Conservation (phyloP, 805 yeast species). For the Diddensiella transvaalensis region DNA sequence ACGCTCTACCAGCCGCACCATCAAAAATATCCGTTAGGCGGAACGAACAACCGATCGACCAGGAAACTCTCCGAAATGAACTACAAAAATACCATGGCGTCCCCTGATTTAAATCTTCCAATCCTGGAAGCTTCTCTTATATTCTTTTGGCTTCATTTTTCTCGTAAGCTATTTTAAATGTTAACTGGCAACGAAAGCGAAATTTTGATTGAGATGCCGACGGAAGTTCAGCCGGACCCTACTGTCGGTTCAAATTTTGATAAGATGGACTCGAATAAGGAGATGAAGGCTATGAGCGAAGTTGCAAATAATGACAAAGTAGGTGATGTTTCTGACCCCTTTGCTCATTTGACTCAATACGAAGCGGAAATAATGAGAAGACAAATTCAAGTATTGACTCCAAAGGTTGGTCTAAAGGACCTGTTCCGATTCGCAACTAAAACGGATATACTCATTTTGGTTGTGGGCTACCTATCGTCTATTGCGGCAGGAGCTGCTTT, state of each 20-base stretch:
- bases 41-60: too few relatives aligned
- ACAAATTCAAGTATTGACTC: slow-evolving; percentile 29
- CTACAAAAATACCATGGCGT: too few relatives aligned
- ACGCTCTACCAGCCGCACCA: too few relatives aligned
- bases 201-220: too few relatives aligned
- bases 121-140: too few relatives aligned
- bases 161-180: too few relatives aligned
- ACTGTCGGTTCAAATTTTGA: background rate
- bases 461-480: slow-evolving; percentile 33
- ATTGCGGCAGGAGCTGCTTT: slow-evolving; percentile 40
- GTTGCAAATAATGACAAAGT: background rate
- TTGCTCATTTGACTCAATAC: slow-evolving; percentile 25
- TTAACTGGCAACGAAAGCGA: too few relatives aligned
- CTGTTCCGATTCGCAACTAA: slow-evolving; percentile 36
- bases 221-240: background rate
- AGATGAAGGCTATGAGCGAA: background rate
- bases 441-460: slow-evolving; percentile 30
- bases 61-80: too few relatives aligned
- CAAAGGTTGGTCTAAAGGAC: slow-evolving; percentile 27
- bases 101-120: too few relatives aligned
- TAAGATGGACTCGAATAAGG: background rate
- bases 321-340: slow-evolving; percentile 26
- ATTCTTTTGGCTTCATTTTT: too few relatives aligned
- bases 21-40: too few relatives aligned
- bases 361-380: slow-evolving; percentile 34